phyloP scores from a whole-genome alignment of 2,329 filamentous ascomycete species.

The Xylaria sp. region DNA sequence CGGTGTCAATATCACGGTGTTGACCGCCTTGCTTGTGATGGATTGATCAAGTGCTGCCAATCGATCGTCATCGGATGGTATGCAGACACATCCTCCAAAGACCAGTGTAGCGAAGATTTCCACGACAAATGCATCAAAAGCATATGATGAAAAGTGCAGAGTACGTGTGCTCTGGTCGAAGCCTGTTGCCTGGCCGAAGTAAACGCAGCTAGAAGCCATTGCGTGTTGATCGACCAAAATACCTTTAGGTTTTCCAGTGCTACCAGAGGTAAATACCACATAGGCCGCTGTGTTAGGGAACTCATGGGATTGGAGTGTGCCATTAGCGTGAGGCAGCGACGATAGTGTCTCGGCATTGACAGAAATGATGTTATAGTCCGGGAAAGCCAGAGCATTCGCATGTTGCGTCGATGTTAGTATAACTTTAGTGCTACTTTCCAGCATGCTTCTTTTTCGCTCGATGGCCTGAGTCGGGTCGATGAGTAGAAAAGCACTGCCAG shows the following conservation, averaged over 20 bases:
- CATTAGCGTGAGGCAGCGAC: not conserved
- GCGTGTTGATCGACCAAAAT: not conserved
- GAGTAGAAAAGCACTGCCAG: no score
- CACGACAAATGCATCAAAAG: constrained; percentile 52
- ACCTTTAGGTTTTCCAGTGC: not conserved
- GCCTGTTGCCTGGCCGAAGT: not conserved
- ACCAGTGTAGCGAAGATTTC: constrained; percentile 38
- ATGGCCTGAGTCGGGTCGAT: not conserved
- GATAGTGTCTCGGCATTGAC: not conserved
- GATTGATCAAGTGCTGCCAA: constrained; percentile 27
- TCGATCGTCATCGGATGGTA: constrained; percentile 51
- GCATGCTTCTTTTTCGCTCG: not conserved
- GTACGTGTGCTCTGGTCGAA: constrained; percentile 21
- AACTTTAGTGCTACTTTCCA: not conserved
- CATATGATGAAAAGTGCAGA: constrained; percentile 48
- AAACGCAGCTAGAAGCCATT: not conserved
- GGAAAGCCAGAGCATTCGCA: not conserved
- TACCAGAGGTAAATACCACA: not conserved
- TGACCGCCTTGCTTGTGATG: not conserved
- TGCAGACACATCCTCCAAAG: constrained; percentile 52
- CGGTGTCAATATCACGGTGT: not conserved
- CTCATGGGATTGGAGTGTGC: not conserved
- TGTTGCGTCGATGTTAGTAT: not conserved
- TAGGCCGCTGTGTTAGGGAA: not conserved
- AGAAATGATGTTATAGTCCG: not conserved